Evolutionary conservation across 495 filamentous ascomycete species (phyloP).

Genomic region (Trichoderma parareesei): DNA sequence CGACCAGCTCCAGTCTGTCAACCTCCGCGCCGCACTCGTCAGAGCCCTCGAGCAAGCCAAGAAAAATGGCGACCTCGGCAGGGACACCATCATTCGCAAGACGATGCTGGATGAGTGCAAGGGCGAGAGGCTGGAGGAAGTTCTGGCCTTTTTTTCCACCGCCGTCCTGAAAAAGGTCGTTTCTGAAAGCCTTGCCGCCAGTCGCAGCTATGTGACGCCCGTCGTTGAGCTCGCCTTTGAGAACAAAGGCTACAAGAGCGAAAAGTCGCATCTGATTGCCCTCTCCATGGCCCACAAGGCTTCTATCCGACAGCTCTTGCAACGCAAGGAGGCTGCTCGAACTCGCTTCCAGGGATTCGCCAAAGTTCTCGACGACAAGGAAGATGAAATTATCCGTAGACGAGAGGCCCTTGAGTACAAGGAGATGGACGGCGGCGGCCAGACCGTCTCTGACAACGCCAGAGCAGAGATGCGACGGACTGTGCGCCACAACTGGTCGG

Average conservation of each 20-base stretch:
- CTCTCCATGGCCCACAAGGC: slow-evolving; percentile 66
- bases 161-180: slow-evolving; percentile 65
- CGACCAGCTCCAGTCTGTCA: slow-evolving; percentile 79
- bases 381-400: slow-evolving; percentile 31
- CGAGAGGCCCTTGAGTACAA: slow-evolving; percentile 19
- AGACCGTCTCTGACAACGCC: slow-evolving; percentile 27
- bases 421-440: slow-evolving; percentile 20
- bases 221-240: slow-evolving; percentile 58
- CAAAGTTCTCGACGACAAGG: slow-evolving; percentile 45
- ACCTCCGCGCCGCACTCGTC: slow-evolving; percentile 79
- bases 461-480: slow-evolving; percentile 39
- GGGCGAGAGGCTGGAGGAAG: slow-evolving; percentile 71
- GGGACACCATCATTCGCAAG: slow-evolving; percentile 71
- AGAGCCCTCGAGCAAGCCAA: slow-evolving; percentile 70
- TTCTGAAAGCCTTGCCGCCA: slow-evolving; percentile 25
- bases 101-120: slow-evolving; percentile 91
- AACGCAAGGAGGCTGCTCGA: slow-evolving; percentile 47
- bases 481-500: slow-evolving; percentile 66
- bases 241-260: slow-evolving; percentile 46
- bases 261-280: slow-evolving; percentile 53
- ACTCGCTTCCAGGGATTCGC: slow-evolving; percentile 48
- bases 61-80: slow-evolving; percentile 73
- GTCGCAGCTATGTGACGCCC: slow-evolving; percentile 31
- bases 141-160: slow-evolving; percentile 71
- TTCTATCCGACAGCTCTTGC: slow-evolving; percentile 46